phyloP scores from a whole-genome alignment of 805 yeast species.

The Candida quercuum region DNA sequence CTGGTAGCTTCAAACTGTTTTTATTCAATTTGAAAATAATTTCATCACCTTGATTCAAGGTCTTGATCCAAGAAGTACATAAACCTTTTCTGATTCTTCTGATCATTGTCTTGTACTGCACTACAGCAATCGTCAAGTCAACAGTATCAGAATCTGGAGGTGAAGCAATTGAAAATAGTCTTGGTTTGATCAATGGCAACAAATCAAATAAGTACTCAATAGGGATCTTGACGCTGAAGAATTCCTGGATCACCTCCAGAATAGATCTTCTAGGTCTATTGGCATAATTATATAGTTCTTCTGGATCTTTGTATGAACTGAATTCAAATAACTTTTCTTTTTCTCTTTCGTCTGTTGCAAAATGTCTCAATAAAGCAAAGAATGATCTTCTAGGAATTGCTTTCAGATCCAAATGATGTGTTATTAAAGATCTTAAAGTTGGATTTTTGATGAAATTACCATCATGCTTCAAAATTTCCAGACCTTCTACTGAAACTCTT shows the following conservation, averaged over 20 bases:
- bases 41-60: constrained; percentile 40
- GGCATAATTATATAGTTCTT: constrained; percentile 87
- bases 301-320: constrained; percentile 62
- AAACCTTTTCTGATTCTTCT: constrained; percentile 73
- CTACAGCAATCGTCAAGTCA: constrained; percentile 78
- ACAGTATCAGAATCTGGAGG: constrained; percentile 34
- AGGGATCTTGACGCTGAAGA: constrained; percentile 71
- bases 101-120: constrained; percentile 79
- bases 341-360: constrained; percentile 71
- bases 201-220: constrained; percentile 69
- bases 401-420: constrained; percentile 76
- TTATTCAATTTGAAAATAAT: constrained; percentile 47
- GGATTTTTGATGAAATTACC: constrained; percentile 59
- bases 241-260: constrained; percentile 78
- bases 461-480: constrained; percentile 27
- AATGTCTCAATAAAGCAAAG: constrained; percentile 69
- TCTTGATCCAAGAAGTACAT: constrained; percentile 72
- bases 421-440: constrained; percentile 68
- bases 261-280: constrained; percentile 87
- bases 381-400: constrained; percentile 83
- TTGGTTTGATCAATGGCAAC: constrained; percentile 72
- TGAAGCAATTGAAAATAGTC: constrained; percentile 84
- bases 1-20: constrained; percentile 36
- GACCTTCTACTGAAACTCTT: constrained; percentile 32
- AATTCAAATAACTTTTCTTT: constrained; percentile 73